Base-by-base conservation (phyloP, 2,329 filamentous ascomycete genomes). In the Scytalidium lignicola region DNA sequence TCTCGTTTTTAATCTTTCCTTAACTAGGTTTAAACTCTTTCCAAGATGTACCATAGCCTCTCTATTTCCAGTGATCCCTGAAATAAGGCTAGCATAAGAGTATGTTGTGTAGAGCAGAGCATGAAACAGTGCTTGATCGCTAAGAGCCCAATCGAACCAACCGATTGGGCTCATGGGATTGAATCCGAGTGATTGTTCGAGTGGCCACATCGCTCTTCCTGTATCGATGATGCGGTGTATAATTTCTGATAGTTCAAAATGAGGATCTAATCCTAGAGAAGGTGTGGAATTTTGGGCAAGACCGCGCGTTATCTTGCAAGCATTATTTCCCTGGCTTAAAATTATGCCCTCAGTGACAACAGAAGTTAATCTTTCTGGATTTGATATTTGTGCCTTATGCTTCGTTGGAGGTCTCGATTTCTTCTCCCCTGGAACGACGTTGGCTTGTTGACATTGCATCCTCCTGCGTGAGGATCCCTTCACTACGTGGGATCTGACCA, bases 181-280 rank as follows among this genome's bases (percentile, higher is more conserved):
- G 32, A 52, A 47, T 6, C 41, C 17, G 22, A 49, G 46, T 6
- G 26, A 23, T 2, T 28, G 18, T 12, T 51, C 46, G 22, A 51
- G 49, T 7, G 51, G 51, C 12, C 46, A 53, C 48, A 53, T 53
- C 1, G 51, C 51, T 12, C 43, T 39, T 13, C 51, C 51, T 10
- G 50, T 28, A 10, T 37, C 37, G 2, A 18, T 44, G 12, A 53
- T 43, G 44, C 48, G 45, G 23, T 50, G 45, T 28, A 53, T 50
- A 41, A 50, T 48, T 1, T 39, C 37, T 20, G 51, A 50, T 12
- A 53, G 46, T 12, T 43, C 4, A 17, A 47, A 48, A 20, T 53
- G 45, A n/a, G 51, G 51, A 42, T 53, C 51, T n/a, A 53, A 18
- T 17, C 21, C 18, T 13, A 15, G 40, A 32, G 20, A 26, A 26